These are phyloP conservation scores for Hypomyces rosellus DNA, from an alignment of 2,329 filamentous ascomycete species.

Conservation along the genomic window DNA sequence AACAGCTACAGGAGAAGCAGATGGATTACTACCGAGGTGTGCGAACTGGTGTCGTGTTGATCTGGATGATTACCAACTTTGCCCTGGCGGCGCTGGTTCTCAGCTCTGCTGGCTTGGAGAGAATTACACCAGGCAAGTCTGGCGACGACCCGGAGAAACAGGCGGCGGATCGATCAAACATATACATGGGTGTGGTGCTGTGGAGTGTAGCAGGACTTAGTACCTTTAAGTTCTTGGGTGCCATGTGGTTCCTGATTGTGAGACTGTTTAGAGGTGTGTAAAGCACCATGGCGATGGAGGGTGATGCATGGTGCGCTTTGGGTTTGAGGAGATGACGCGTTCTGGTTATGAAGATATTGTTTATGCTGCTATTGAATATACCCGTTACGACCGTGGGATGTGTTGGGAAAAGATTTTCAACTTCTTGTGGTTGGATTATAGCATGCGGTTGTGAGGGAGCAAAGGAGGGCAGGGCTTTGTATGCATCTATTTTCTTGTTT, in stretches of 20 bases:
- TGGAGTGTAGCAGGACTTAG: slow-evolving; percentile 85
- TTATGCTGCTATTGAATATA: slow-evolving; percentile 14
- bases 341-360: background rate
- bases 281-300: background rate
- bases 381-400: slow-evolving; percentile 8
- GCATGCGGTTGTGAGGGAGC: background rate
- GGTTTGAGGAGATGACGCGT: background rate
- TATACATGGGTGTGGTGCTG: slow-evolving; percentile 81
- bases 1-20: slow-evolving; percentile 68
- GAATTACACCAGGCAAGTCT: slow-evolving; percentile 43
- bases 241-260: slow-evolving; percentile 86
- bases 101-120: slow-evolving; percentile 75
- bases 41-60: slow-evolving; percentile 80
- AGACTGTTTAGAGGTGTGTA: slow-evolving; percentile 73
- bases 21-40: slow-evolving; percentile 99
- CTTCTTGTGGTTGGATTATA: background rate
- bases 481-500: too few relatives aligned
- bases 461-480: background rate
- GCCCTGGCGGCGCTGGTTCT: slow-evolving; percentile 80
- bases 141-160: slow-evolving; percentile 33
- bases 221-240: slow-evolving; percentile 80
- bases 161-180: slow-evolving; percentile 55
- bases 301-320: background rate
- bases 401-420: background rate
- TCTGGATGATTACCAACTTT: slow-evolving; percentile 97